phyloP scores from a whole-genome alignment of 202 grass and related monocot genomes.

The Setaria viridis region DNA sequence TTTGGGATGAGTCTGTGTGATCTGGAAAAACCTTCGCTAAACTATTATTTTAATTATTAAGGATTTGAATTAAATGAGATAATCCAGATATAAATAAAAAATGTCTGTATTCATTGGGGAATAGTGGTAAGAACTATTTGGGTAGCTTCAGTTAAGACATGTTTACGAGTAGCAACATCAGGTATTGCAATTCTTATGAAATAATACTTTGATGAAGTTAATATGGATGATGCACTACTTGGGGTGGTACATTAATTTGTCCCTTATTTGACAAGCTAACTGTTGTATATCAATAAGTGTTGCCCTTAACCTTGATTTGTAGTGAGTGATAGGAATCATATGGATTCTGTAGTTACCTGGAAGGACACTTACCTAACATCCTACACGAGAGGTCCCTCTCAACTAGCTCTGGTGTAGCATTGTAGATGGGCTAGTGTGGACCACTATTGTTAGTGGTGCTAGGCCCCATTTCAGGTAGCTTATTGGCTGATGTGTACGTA shows the following conservation, averaged over 20 bases:
- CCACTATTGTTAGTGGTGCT: conserved; percentile 50
- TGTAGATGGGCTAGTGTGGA: conserved; percentile 43
- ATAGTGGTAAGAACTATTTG: conserved; percentile 3
- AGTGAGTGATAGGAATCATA: background rate
- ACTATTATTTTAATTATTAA: background rate
- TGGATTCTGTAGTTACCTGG: conserved; percentile 39
- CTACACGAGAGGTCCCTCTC: conserved; percentile 44
- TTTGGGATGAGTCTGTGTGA: background rate
- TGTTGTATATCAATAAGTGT: background rate
- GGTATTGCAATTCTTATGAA: background rate
- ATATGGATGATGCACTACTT: conserved; percentile 2
- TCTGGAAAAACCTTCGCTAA: background rate
- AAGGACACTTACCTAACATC: conserved; percentile 50
- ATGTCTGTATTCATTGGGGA: background rate
- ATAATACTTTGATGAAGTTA: background rate
- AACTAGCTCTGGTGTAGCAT: conserved; percentile 38
- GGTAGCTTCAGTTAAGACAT: conserved; percentile 8
- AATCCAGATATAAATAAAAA: conserved; percentile 22
- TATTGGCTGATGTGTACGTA: conserved; percentile 48
- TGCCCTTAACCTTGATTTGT: conserved; percentile 8
- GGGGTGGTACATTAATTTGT: conserved; percentile 20
- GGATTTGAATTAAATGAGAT: conserved; percentile 18
- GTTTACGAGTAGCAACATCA: background rate
- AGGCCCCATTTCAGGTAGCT: conserved; percentile 41
- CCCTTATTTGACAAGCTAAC: background rate